Evolutionary conservation across 148 eudicot species (phyloP).

Genomic region (Silene latifolia): DNA sequence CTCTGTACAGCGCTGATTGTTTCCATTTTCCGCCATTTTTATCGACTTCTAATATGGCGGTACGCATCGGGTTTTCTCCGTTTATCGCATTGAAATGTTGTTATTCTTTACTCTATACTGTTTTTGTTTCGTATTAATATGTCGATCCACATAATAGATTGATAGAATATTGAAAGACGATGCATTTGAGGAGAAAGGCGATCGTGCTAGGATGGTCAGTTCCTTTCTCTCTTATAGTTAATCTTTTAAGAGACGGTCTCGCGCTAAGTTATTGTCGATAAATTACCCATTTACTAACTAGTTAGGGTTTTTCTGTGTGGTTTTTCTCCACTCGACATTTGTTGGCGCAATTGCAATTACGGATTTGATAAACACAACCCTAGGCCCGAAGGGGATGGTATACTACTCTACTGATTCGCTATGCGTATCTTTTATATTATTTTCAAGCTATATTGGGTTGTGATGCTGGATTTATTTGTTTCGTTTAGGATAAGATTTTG

Average conservation of each 20-base stretch:
- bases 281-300: neutral
- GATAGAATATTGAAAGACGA: conserved; percentile 80
- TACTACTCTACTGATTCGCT: conserved; percentile 14
- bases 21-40: no score
- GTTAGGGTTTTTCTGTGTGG: neutral
- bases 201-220: conserved; percentile 96
- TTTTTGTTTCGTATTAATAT: neutral
- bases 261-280: neutral
- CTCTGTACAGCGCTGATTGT: no score
- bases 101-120: neutral
- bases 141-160: conserved; percentile 31
- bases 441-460: neutral
- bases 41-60: neutral
- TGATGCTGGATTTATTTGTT: conserved; percentile 6
- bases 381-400: conserved; percentile 99
- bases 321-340: conserved; percentile 56
- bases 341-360: conserved; percentile 89
- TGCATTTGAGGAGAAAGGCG: conserved; percentile 96
- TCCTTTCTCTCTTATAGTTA: neutral
- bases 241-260: neutral
- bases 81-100: neutral
- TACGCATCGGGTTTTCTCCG: neutral
- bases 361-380: conserved; percentile 91
- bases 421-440: no score
- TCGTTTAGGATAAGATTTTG: conserved; percentile 78